Percentiles rank a stretch among this genome's conserved stretches.
Evolutionary conservation across 495 filamentous ascomycete species (phyloP).

Genomic region (Podospora pseudopauciseta): DNA sequence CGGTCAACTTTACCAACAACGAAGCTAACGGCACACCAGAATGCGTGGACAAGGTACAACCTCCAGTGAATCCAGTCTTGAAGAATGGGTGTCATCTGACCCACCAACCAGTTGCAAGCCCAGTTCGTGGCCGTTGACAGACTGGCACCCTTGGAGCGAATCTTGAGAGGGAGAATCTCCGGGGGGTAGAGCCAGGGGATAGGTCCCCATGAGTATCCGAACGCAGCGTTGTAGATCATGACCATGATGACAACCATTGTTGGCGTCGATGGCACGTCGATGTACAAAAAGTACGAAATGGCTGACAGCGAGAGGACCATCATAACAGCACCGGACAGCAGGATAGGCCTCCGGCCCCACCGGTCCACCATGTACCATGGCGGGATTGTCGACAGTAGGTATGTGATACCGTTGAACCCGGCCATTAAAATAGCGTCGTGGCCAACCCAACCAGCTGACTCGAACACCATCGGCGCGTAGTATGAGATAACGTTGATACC

Average conservation of each 20-base stretch:
- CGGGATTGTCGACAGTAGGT: conserved; percentile 84
- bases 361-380: conserved; percentile 97
- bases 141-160: conserved; percentile 95
- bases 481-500: conserved; percentile 99
- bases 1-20: conserved; percentile 75
- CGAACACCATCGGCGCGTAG: conserved; percentile 94
- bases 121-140: conserved; percentile 95
- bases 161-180: conserved; percentile 94
- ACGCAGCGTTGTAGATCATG: conserved; percentile 97
- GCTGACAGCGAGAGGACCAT: conserved; percentile 89
- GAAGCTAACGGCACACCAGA: conserved; percentile 95
- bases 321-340: conserved; percentile 83
- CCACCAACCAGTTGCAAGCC: conserved; percentile 98
- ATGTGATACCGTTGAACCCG: conserved; percentile 90
- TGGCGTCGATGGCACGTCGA: conserved; percentile 73
- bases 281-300: conserved; percentile 94
- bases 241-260: conserved; percentile 87
- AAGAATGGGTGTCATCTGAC: conserved; percentile 86
- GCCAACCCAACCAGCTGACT: conserved; percentile 89
- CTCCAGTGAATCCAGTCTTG: conserved; percentile 90
- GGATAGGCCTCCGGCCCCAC: conserved; percentile 85
- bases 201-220: conserved; percentile 98
- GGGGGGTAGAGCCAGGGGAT: conserved; percentile 98
- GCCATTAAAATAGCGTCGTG: conserved; percentile 94
- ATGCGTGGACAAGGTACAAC: conserved; percentile 90